phyloP scores from a whole-genome alignment of 495 filamentous ascomycete species.

The Geoglossum glabrum region DNA sequence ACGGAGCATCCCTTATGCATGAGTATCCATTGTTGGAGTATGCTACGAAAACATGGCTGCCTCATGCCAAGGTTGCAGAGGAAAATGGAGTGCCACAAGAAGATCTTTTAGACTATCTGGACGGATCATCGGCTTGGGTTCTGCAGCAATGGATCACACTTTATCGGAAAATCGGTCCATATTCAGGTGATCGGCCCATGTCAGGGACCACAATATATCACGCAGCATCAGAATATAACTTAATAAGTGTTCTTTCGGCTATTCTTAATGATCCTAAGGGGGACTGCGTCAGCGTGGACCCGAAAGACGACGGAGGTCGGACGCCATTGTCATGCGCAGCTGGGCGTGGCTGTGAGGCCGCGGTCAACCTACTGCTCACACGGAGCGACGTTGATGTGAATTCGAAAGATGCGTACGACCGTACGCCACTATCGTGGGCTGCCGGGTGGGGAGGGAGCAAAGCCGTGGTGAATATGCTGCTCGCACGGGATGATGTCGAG shows the following conservation, averaged over 20 bases:
- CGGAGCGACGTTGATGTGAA: no score
- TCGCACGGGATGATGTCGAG: no score
- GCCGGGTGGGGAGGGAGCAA: no score
- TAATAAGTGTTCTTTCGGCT: background rate
- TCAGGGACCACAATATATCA: background rate
- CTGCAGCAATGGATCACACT: background rate
- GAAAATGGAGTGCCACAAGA: background rate
- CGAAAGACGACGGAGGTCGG: no score
- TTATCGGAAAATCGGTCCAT: background rate
- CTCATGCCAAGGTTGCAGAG: background rate
- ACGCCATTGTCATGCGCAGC: no score
- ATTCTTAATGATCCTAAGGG: no score
- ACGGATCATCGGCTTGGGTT: background rate
- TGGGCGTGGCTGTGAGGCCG: no score
- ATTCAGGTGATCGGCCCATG: background rate
- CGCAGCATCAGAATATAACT: background rate
- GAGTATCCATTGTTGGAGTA: background rate
- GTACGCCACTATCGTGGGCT: no score
- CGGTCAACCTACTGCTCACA: no score
- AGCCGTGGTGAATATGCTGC: no score
- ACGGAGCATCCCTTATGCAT: background rate
- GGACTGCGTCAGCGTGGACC: no score
- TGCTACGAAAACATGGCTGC: background rate
- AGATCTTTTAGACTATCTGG: background rate
- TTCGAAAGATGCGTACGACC: no score